These are phyloP conservation scores for Agrocybe pediades DNA, from an alignment of 768 basidiomycete species.

Conservation along the genomic window DNA sequence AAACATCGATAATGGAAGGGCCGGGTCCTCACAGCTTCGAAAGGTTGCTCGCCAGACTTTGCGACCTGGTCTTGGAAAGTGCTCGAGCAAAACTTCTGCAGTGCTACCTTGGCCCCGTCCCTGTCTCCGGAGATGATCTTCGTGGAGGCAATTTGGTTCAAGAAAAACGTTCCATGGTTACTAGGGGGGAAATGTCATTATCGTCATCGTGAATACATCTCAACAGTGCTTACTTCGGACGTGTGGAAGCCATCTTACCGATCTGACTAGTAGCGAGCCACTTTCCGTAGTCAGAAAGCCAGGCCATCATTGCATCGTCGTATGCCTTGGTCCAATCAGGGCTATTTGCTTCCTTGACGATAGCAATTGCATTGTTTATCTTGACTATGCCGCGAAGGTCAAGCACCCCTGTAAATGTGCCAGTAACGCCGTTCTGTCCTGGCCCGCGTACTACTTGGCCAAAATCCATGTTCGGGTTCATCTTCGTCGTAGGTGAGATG, in stretches of 20 bases:
- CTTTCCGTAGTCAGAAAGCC: conserved; percentile 41
- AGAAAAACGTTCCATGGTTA: conserved; percentile 56
- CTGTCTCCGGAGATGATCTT: conserved; percentile 42
- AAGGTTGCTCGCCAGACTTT: conserved; percentile 55
- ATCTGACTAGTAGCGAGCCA: conserved; percentile 49
- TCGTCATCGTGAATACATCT: background rate
- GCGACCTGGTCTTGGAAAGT: conserved; percentile 51
- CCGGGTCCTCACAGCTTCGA: conserved; percentile 54
- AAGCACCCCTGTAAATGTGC: conserved; percentile 55
- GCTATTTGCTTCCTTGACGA: conserved; percentile 36
- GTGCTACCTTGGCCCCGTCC: conserved; percentile 35
- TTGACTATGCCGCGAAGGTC: conserved; percentile 55
- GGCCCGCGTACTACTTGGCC: conserved; percentile 58
- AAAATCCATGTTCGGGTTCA: conserved; percentile 58
- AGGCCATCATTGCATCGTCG: conserved; percentile 41
- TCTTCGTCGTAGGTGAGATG: conserved; percentile 39
- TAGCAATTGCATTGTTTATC: conserved; percentile 44
- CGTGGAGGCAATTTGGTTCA: conserved; percentile 43
- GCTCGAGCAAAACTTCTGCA: conserved; percentile 42
- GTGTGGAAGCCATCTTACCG: conserved; percentile 39
- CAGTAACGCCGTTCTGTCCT: conserved; percentile 39
- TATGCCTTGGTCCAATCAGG: conserved; percentile 42
- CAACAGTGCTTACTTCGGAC: conserved; percentile 46
- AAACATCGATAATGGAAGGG: conserved; percentile 62
- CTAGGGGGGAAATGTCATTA: conserved; percentile 31